Conservation (phyloP, 352 stramenopile genomes). For the Thalassiosira exigua region DNA sequence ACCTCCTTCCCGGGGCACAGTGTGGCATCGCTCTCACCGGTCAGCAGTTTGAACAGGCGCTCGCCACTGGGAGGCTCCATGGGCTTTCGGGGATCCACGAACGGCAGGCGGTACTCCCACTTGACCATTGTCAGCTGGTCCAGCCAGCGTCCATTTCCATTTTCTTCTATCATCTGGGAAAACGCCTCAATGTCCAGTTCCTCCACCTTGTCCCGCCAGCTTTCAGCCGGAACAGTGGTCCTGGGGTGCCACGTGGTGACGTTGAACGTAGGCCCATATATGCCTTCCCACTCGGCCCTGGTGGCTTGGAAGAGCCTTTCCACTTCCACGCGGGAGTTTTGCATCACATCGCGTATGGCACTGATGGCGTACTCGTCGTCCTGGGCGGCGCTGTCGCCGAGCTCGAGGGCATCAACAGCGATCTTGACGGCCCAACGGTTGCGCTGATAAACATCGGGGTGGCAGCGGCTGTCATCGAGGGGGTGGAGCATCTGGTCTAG, state of each 20-base stretch:
- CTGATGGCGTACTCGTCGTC: slow-evolving; percentile 65
- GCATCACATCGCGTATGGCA: slow-evolving; percentile 80
- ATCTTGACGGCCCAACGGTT: slow-evolving; percentile 85
- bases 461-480: slow-evolving; percentile 85
- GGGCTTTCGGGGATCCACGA: slow-evolving; percentile 76
- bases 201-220: slow-evolving; percentile 83
- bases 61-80: slow-evolving; percentile 79
- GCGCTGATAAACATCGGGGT: slow-evolving; percentile 84
- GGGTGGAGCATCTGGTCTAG: slow-evolving; percentile 76
- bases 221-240: slow-evolving; percentile 68
- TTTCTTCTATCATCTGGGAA: slow-evolving; percentile 82
- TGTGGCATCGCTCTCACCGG: slow-evolving; percentile 79
- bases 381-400: slow-evolving; percentile 58
- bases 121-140: slow-evolving; percentile 86
- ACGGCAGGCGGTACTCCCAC: slow-evolving; percentile 86
- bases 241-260: slow-evolving; percentile 75
- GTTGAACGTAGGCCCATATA: slow-evolving; percentile 79
- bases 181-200: slow-evolving; percentile 86
- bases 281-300: slow-evolving; percentile 77
- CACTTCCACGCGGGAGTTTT: slow-evolving; percentile 79
- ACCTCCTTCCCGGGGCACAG: slow-evolving; percentile 83
- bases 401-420: slow-evolving; percentile 81
- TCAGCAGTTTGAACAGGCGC: slow-evolving; percentile 82
- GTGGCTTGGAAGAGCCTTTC: slow-evolving; percentile 74
- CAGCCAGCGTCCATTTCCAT: slow-evolving; percentile 73